Evolutionary conservation across 192 early-diverging fungal species (phyloP).

Genomic region (Fimicolochytrium jonesii): DNA sequence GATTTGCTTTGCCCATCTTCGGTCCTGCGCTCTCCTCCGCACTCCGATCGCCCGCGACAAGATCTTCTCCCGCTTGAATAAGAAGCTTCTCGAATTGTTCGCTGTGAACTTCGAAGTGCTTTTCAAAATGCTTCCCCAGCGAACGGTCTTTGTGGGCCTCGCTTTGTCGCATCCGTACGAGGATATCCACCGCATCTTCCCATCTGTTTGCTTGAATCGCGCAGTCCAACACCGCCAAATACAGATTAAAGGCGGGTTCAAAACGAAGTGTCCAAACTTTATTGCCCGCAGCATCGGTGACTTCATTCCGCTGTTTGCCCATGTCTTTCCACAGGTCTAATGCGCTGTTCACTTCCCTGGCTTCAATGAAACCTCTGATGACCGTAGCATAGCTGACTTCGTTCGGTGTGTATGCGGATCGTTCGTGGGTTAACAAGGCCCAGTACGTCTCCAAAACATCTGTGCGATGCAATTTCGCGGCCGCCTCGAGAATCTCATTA

Average conservation of each 20-base stretch:
- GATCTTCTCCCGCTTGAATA: slow-evolving; percentile 14
- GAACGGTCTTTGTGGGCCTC: not conserved
- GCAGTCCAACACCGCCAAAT: slow-evolving; percentile 11
- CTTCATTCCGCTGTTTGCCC: slow-evolving; percentile 4
- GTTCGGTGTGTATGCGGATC: slow-evolving; percentile 6
- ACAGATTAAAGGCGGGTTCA: slow-evolving; percentile 4
- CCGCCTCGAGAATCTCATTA: slow-evolving; percentile 25
- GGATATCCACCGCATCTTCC: slow-evolving; percentile 6
- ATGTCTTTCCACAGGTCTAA: slow-evolving; percentile 15
- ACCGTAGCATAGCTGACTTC: slow-evolving; percentile 23
- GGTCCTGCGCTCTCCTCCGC: slow-evolving; percentile 2
- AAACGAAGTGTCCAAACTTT: not conserved
- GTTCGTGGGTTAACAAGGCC: not conserved
- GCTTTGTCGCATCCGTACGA: slow-evolving; percentile 20
- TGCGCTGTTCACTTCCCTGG: slow-evolving; percentile 17
- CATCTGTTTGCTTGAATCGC: slow-evolving; percentile 15
- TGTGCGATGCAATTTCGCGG: slow-evolving; percentile 18
- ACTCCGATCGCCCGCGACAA: slow-evolving; percentile 6
- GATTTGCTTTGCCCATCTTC: not conserved
- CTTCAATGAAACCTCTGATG: slow-evolving; percentile 23
- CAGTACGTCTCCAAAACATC: slow-evolving; percentile 10
- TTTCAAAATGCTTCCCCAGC: slow-evolving; percentile 11
- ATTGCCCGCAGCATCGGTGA: not conserved
- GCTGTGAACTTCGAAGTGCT: slow-evolving; percentile 7
- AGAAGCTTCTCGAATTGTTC: slow-evolving; percentile 26